Conservation (phyloP, 352 stramenopile genomes). For the Phytophthora cajani region DNA sequence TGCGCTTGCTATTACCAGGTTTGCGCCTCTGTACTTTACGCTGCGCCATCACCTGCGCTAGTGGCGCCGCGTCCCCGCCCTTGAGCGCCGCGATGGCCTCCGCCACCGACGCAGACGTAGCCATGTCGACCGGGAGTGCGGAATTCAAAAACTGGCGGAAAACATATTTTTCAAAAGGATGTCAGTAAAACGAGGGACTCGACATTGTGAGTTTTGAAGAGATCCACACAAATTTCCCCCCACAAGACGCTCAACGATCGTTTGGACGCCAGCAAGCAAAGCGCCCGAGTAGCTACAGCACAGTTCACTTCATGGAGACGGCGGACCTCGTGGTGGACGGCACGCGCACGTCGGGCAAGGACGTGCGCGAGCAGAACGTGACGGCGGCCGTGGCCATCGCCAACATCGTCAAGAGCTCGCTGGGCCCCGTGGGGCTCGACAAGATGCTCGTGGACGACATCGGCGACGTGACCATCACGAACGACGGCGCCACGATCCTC, state of each 20-base stretch:
- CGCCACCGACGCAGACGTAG: slow-evolving; percentile 17
- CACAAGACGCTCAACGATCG: slow-evolving; percentile 28
- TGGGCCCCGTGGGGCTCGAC: slow-evolving; percentile 98
- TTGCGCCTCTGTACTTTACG: slow-evolving; percentile 40
- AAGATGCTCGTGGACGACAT: slow-evolving; percentile 99
- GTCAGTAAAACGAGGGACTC: slow-evolving; percentile 13
- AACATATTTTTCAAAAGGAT: neutral
- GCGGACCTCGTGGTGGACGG: slow-evolving; percentile 91
- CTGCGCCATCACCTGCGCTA: slow-evolving; percentile 46
- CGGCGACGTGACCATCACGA: slow-evolving; percentile 99
- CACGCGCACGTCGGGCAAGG: slow-evolving; percentile 92
- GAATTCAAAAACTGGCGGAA: slow-evolving; percentile 29
- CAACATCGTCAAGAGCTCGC: slow-evolving; percentile 99
- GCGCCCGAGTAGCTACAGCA: slow-evolving; percentile 16
- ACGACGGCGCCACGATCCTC: slow-evolving; percentile 99
- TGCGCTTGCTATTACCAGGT: slow-evolving; percentile 26
- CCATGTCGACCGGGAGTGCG: neutral
- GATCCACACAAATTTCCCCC: slow-evolving; percentile 66
- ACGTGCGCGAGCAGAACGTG: slow-evolving; percentile 96
- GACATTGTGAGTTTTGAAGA: slow-evolving; percentile 16
- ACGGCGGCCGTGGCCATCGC: slow-evolving; percentile 98
- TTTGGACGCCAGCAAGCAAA: slow-evolving; percentile 31
- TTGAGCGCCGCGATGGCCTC: slow-evolving; percentile 54
- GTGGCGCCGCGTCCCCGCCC: slow-evolving; percentile 38
- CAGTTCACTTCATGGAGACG: slow-evolving; percentile 51